phyloP scores from a whole-genome alignment of 2,329 filamentous ascomycete genomes.

The Aureobasidium sp. region DNA sequence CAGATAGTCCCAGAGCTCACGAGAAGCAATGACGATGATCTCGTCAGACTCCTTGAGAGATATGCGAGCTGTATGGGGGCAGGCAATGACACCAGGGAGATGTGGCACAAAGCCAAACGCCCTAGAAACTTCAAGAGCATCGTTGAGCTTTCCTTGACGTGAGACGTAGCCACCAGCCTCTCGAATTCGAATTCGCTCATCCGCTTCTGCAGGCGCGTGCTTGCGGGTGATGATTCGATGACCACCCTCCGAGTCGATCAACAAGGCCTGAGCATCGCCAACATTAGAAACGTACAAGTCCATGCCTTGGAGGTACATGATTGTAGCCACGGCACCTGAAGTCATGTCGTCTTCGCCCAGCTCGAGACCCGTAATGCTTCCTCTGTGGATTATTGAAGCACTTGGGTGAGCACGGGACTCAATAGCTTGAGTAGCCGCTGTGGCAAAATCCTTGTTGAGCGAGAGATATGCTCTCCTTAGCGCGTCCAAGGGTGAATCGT shows the following conservation, averaged over 20 bases:
- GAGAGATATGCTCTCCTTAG: slow-evolving; percentile 77
- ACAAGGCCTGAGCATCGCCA: slow-evolving; percentile 88
- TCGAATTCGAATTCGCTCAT: slow-evolving; percentile 79
- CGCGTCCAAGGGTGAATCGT: slow-evolving; percentile 75
- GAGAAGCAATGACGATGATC: slow-evolving; percentile 83
- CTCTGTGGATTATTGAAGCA: slow-evolving; percentile 53
- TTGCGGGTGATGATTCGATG: slow-evolving; percentile 79
- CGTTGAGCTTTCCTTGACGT: slow-evolving; percentile 86
- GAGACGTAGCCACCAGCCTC: slow-evolving; percentile 95
- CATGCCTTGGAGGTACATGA: slow-evolving; percentile 80
- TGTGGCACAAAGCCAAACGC: slow-evolving; percentile 92
- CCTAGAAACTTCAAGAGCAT: slow-evolving; percentile 80
- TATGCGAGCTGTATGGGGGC: slow-evolving; percentile 71
- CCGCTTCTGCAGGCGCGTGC: slow-evolving; percentile 82
- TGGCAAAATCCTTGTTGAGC: slow-evolving; percentile 90
- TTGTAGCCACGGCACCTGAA: slow-evolving; percentile 84
- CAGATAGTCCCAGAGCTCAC: slow-evolving; percentile 91
- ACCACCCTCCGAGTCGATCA: slow-evolving; percentile 81
- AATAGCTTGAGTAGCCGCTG: slow-evolving; percentile 68
- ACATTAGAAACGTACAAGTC: slow-evolving; percentile 93
- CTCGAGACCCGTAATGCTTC: slow-evolving; percentile 63
- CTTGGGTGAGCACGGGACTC: slow-evolving; percentile 58
- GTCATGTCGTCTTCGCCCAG: slow-evolving; percentile 83
- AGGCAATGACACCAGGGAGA: slow-evolving; percentile 87
- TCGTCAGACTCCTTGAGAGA: slow-evolving; percentile 83